Base-by-base conservation (phyloP, 2,329 filamentous ascomycete species). In the Diplodia intermedia region DNA sequence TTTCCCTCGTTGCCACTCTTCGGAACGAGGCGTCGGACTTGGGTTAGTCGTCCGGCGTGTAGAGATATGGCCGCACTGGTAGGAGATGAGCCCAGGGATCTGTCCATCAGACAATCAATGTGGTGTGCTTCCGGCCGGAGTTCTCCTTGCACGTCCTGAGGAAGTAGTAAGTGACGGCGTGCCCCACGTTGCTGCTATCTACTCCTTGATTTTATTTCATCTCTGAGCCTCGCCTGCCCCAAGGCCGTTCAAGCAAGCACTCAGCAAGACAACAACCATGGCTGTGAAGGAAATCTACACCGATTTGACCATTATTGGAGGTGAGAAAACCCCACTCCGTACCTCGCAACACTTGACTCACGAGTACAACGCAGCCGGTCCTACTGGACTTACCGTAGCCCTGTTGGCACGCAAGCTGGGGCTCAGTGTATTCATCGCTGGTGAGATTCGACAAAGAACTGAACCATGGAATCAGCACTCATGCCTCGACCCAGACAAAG, bases 341-440 rank as follows among this genome's bases (percentile, higher is more conserved):
- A 31, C 15, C 20, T 20, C 43, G 43, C 14, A 43, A 14, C 52
- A 33, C 20, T n/a, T 2, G 18, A 40, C 66, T 66, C 29, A 40
- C 43, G 11, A 26, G 23, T 26, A 26, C 2, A 14, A 40, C 18
- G 1, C 78, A 78, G 82, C 80, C 65, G 82, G 82, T 14, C 82
- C 82, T 52, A 84, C 82, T 20, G 83, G 83, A 18, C 76, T 84
- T 1, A 78, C 83, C 18, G 80, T 80, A 12, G 82, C 80, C 0
- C 74, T 84, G 40, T 76, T 84, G 2, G 79, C 82, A 11, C 76
- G 80, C 5, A 75, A 79, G 15, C 72, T 83, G 7, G 81, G 81
- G 0, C 75, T 82, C 6, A 79, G 78, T 3, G 79, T 84, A 3
- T 76, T 75, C 5, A 73, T 84, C 6, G 71, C 82, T 15, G 66